phyloP scores from a whole-genome alignment of 805 yeast species.

The Hanseniaspora hatyaiensis region DNA sequence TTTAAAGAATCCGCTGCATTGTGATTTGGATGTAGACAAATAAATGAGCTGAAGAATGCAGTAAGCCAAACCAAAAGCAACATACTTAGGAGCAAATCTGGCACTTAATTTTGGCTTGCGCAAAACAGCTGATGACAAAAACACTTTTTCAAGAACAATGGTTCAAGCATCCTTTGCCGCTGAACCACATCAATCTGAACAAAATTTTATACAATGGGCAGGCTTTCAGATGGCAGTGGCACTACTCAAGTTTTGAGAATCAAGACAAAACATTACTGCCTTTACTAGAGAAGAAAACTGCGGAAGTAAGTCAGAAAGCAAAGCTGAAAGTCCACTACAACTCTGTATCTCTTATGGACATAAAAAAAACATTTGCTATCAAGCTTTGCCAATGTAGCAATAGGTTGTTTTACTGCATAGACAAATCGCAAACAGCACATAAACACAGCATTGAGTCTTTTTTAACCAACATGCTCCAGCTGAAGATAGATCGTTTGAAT shows the following conservation, averaged over 20 bases:
- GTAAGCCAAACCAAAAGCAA: no score
- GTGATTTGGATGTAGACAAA: no score
- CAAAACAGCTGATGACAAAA: no score
- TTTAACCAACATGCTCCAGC: slow-evolving; percentile 6
- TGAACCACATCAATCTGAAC: slow-evolving; percentile 7
- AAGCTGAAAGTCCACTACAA: slow-evolving; percentile 7
- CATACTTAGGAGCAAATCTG: no score
- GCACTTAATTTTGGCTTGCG: no score
- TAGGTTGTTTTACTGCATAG: not conserved
- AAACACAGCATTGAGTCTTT: not conserved
- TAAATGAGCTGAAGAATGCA: no score
- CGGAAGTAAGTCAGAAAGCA: no score
- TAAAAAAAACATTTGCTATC: not conserved
- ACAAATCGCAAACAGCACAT: not conserved
- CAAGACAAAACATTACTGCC: not conserved
- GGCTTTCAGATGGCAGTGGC: slow-evolving; percentile 16
- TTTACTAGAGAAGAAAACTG: not conserved
- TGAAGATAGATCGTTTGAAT: not conserved
- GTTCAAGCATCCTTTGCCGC: slow-evolving; percentile 3
- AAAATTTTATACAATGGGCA: slow-evolving; percentile 14
- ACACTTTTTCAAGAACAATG: not conserved
- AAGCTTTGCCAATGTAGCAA: slow-evolving; percentile 7
- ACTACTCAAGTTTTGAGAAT: not conserved
- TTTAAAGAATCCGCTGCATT: no score
- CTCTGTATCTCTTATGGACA: not conserved